These are phyloP conservation scores for Lagenidium giganteum DNA, from an alignment of 352 stramenopile genomes.

Conservation along the genomic window DNA sequence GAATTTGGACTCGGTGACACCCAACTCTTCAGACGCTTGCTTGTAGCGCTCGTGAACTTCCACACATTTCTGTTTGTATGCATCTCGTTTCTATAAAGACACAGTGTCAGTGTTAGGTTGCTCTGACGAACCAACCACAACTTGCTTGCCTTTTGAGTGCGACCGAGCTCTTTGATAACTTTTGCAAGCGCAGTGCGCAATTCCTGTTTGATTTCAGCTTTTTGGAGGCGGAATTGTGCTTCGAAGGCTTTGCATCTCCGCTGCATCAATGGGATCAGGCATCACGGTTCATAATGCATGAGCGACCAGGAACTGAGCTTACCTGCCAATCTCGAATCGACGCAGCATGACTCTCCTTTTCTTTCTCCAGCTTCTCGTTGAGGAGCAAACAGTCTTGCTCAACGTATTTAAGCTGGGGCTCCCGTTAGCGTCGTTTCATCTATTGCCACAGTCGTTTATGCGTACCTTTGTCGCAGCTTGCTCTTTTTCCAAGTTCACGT, in stretches of 20 bases:
- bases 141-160: constrained; percentile 47
- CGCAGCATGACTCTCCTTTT: constrained; percentile 41
- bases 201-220: constrained; percentile 41
- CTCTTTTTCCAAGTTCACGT: constrained; percentile 61
- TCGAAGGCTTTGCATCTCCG: constrained; percentile 38
- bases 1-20: constrained; percentile 32
- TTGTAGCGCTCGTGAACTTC: constrained; percentile 78
- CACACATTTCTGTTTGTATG: constrained; percentile 79
- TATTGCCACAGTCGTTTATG: too few species aligned
- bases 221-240: constrained; percentile 28
- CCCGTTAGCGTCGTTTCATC: too few species aligned
- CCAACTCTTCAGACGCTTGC: constrained; percentile 32
- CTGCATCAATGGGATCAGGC: constrained; percentile 25
- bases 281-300: too few species aligned
- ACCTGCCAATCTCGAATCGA: constrained; percentile 46
- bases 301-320: too few species aligned
- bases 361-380: constrained; percentile 51
- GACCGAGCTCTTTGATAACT: constrained; percentile 48
- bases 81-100: constrained; percentile 54
- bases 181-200: constrained; percentile 49
- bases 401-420: constrained; percentile 69
- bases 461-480: constrained; percentile 58
- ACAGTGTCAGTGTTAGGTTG: neutral
- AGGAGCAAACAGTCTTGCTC: constrained; percentile 55
- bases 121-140: neutral